Evolutionary conservation across 768 basidiomycete species (phyloP).

Genomic region (Lentinula sp.): DNA sequence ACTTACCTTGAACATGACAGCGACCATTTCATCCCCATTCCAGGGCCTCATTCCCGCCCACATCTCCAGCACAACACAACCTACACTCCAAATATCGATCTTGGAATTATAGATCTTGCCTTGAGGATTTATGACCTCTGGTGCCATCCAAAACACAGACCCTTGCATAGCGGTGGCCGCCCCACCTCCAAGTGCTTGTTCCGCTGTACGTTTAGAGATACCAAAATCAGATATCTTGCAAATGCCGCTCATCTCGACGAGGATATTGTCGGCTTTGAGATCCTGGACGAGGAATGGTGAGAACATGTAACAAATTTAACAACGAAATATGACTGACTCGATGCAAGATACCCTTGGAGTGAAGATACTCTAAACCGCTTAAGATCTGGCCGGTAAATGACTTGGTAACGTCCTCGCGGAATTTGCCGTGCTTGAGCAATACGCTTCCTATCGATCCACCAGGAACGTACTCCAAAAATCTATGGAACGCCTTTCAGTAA

Average conservation of each 20-base stretch:
- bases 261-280: slow-evolving; percentile 96
- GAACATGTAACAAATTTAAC: slow-evolving; percentile 3
- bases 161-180: slow-evolving; percentile 94
- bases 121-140: slow-evolving; percentile 84
- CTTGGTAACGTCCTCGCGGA: slow-evolving; percentile 86
- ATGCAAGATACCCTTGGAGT: slow-evolving; percentile 88
- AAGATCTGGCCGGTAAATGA: slow-evolving; percentile 92
- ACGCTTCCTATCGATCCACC: slow-evolving; percentile 93
- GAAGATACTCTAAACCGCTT: slow-evolving; percentile 87
- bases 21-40: slow-evolving; percentile 83
- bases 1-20: slow-evolving; percentile 90
- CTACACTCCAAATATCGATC: slow-evolving; percentile 98
- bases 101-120: slow-evolving; percentile 94
- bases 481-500: slow-evolving; percentile 21
- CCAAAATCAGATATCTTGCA: slow-evolving; percentile 99
- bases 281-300: slow-evolving; percentile 44
- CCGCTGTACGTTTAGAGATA: slow-evolving; percentile 93
- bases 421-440: slow-evolving; percentile 87
- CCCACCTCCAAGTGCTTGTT: slow-evolving; percentile 73
- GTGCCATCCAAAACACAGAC: slow-evolving; percentile 99
- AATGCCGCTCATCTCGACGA: slow-evolving; percentile 85
- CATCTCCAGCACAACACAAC: slow-evolving; percentile 99
- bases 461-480: slow-evolving; percentile 98
- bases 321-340: slow-evolving; percentile 42
- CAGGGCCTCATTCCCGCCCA: slow-evolving; percentile 96